phyloP scores from a whole-genome alignment of 352 stramenopile genomes.

The Achlya hypogyna region DNA sequence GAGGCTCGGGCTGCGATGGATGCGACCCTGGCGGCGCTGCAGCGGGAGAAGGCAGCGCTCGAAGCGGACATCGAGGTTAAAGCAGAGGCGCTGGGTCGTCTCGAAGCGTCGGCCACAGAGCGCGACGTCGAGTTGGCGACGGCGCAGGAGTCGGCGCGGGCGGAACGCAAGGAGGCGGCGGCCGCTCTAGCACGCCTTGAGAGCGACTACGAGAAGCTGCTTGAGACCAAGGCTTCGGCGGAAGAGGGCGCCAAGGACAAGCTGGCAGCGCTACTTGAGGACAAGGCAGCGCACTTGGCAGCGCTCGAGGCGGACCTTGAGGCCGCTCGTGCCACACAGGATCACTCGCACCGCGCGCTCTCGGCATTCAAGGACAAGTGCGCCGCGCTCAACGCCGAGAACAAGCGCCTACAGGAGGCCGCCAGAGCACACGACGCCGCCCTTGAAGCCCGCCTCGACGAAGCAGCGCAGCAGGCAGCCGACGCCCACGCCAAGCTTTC shows the following conservation, averaged over 20 bases:
- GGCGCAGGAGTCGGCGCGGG: neutral
- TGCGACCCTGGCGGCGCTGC: slow-evolving; percentile 13
- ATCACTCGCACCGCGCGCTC: too few species aligned
- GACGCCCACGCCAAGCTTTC: too few species aligned
- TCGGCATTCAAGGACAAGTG: too few species aligned
- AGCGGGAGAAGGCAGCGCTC: slow-evolving; percentile 20
- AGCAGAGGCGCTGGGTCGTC: neutral
- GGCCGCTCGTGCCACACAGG: too few species aligned
- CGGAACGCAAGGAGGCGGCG: neutral
- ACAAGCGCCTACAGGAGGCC: too few species aligned
- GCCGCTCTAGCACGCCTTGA: slow-evolving; percentile 19
- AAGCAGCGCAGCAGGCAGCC: too few species aligned
- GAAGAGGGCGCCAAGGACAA: slow-evolving; percentile 22
- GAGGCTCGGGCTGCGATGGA: slow-evolving; percentile 10
- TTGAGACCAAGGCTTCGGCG: slow-evolving; percentile 20
- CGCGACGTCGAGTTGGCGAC: neutral
- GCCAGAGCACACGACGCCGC: too few species aligned
- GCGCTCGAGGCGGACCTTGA: neutral
- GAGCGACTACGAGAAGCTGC: slow-evolving; percentile 1
- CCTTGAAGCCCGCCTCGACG: too few species aligned
- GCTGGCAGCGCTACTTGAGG: neutral
- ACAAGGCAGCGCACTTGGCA: neutral
- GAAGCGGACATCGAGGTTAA: neutral
- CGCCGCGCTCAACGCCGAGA: too few species aligned
- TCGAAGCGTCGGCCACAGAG: neutral